Percentiles rank a stretch among this genome's conserved stretches.
These are phyloP conservation scores for Yamadazyma triangularis DNA, from an alignment of 1,139 yeast species.

Conservation along the genomic window DNA sequence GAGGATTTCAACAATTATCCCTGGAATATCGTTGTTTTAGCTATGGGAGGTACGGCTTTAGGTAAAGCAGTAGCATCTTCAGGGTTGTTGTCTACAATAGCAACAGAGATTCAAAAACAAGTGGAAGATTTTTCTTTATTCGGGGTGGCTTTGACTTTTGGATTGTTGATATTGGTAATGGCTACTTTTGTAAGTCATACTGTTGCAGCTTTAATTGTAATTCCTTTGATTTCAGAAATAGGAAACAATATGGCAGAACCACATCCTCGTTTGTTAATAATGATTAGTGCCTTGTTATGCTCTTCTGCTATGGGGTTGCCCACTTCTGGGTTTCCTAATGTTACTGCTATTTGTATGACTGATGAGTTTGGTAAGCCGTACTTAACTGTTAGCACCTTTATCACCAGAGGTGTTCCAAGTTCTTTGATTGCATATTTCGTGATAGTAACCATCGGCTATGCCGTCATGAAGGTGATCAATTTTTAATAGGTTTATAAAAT, in stretches of 20 bases:
- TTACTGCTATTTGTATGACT: constrained; percentile 74
- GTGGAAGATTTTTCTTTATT: constrained; percentile 54
- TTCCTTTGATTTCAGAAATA: constrained; percentile 66
- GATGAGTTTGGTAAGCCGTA: constrained; percentile 68
- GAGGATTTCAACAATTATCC: constrained; percentile 70
- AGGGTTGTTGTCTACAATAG: constrained; percentile 63
- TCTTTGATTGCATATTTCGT: constrained; percentile 53
- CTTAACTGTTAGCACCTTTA: constrained; percentile 59
- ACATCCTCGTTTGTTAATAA: constrained; percentile 58
- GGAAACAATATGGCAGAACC: constrained; percentile 54
- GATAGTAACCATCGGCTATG: constrained; percentile 62
- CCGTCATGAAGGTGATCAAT: constrained; percentile 52
- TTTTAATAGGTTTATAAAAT: too few species aligned
- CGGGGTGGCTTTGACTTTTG: constrained; percentile 63
- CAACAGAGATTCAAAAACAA: constrained; percentile 49
- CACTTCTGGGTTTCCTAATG: constrained; percentile 74
- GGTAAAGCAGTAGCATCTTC: constrained; percentile 74
- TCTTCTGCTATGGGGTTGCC: constrained; percentile 80
- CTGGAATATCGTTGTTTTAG: constrained; percentile 71
- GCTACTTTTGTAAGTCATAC: constrained; percentile 78
- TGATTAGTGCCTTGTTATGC: constrained; percentile 63
- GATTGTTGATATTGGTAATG: constrained; percentile 58
- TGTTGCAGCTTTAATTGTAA: constrained; percentile 68
- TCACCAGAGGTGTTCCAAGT: constrained; percentile 69
- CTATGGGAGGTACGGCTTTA: constrained; percentile 76